Conservation (phyloP, 73 alveolate genomes). For the Paramecium bursaria region DNA sequence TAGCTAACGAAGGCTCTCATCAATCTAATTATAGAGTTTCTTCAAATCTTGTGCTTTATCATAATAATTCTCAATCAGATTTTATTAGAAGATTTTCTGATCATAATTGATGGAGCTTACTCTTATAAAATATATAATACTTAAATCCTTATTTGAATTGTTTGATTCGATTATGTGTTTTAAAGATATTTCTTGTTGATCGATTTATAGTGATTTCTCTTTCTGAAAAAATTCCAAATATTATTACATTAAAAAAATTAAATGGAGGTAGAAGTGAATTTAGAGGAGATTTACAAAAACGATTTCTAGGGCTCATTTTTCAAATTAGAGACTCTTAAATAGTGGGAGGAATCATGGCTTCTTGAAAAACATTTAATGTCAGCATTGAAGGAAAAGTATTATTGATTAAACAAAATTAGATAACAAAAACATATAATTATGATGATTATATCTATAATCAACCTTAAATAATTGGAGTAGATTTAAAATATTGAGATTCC, state of each 20-base stretch:
- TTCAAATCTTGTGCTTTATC: background rate
- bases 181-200: too few species aligned
- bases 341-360: slow-evolving; percentile 26
- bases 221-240: too few species aligned
- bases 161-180: slow-evolving; percentile 50
- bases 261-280: background rate
- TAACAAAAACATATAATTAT: slow-evolving; percentile 18
- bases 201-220: too few species aligned
- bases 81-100: background rate
- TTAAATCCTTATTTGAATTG: background rate
- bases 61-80: slow-evolving; percentile 5
- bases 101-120: background rate
- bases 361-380: slow-evolving; percentile 36
- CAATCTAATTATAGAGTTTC: background rate
- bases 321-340: background rate
- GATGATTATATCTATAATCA: slow-evolving; percentile 13
- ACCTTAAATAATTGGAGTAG: slow-evolving; percentile 40
- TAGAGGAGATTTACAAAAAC: background rate
- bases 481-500: slow-evolving; percentile 7
- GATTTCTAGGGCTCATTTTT: background rate
- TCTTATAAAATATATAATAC: background rate
- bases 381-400: background rate
- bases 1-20: too few species aligned
- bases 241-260: background rate
- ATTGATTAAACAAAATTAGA: background rate